These are phyloP conservation scores for Nymphaea colorata DNA, from an alignment of 164 flowering plant genomes.

Conservation along the genomic window DNA sequence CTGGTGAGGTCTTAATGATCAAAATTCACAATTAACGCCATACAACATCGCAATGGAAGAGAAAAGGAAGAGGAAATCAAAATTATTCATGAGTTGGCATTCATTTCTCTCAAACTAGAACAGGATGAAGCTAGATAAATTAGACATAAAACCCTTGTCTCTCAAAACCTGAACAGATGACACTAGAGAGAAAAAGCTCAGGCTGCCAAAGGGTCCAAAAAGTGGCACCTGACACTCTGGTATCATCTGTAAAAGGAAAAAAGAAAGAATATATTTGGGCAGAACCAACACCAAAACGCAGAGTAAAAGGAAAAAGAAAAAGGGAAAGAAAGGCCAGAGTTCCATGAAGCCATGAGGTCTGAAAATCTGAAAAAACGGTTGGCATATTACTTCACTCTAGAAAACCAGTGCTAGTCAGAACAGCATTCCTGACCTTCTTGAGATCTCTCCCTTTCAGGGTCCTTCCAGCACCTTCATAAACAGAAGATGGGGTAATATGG, in stretches of 20 bases:
- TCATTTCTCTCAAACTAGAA: no score
- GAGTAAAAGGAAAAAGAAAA: background rate
- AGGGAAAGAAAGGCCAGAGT: background rate
- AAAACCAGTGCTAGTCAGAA: constrained; percentile 73
- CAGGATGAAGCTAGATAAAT: no score
- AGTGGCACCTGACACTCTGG: background rate
- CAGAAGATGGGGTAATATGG: constrained; percentile 64
- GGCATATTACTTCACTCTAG: constrained; percentile 22
- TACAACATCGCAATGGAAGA: no score
- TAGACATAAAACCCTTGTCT: no score
- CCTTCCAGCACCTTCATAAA: constrained; percentile 82
- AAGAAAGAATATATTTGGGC: background rate
- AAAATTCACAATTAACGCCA: no score
- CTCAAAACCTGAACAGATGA: no score
- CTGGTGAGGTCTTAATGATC: no score
- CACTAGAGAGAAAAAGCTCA: no score
- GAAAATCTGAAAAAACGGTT: background rate
- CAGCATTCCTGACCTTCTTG: constrained; percentile 64
- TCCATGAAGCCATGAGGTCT: background rate
- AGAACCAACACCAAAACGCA: background rate
- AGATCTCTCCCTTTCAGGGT: constrained; percentile 92
- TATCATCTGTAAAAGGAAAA: background rate
- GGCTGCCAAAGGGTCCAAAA: background rate
- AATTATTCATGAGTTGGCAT: no score
- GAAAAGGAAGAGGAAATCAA: no score